Conservation (phyloP, 2,329 filamentous ascomycete species). For the Alternaria sp. region DNA sequence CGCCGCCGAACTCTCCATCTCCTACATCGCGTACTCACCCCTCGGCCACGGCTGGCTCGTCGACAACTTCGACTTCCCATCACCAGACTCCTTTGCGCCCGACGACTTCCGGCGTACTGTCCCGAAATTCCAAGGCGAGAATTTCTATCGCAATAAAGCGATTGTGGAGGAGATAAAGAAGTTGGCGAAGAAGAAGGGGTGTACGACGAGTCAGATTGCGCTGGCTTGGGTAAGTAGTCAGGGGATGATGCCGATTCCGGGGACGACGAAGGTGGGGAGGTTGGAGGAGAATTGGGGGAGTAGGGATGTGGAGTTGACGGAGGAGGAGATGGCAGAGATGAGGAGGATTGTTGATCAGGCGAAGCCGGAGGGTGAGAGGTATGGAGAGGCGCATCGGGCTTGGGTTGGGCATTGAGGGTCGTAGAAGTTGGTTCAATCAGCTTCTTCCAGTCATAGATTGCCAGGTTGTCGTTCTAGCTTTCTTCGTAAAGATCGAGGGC, state of each 20-base stretch:
- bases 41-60: constrained; percentile 40
- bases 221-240: constrained; percentile 41
- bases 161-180: constrained; percentile 35
- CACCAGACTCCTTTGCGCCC: constrained; percentile 53
- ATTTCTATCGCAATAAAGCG: constrained; percentile 39
- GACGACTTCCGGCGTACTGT: constrained; percentile 42
- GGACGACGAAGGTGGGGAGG: constrained; percentile 37
- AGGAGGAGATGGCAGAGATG: constrained; percentile 30
- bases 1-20: constrained; percentile 48
- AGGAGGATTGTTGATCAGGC: constrained; percentile 40
- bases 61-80: constrained; percentile 25
- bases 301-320: constrained; percentile 26
- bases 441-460: not conserved
- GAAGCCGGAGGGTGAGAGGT: constrained; percentile 49
- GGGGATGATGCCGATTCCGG: constrained; percentile 62
- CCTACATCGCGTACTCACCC: constrained; percentile 43
- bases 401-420: constrained; percentile 20
- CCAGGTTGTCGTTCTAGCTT: no score
- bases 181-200: constrained; percentile 53
- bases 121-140: constrained; percentile 51
- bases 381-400: constrained; percentile 24
- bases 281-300: constrained; percentile 30
- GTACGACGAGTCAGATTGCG: constrained; percentile 63
- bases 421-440: accelerated
- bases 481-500: not conserved